phyloP scores from a whole-genome alignment of 257 asterid species.

The Ophiorrhiza pumila region DNA sequence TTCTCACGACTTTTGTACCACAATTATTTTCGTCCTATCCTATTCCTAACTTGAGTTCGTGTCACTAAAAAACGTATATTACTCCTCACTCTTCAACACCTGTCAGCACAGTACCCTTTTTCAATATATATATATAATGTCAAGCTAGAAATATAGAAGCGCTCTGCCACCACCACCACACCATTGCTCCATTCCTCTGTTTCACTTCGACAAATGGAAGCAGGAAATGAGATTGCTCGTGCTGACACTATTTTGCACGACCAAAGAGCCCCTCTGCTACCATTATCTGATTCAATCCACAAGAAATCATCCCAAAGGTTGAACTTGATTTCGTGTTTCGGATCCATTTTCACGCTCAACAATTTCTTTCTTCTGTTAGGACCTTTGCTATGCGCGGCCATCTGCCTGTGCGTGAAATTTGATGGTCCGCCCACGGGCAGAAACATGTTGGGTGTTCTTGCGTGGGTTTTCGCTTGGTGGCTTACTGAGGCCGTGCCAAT shows the following conservation, averaged over 20 bases:
- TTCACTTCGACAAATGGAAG: too few relatives aligned
- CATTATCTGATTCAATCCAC: slow-evolving; percentile 37
- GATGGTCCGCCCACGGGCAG: slow-evolving; percentile 40
- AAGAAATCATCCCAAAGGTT: slow-evolving; percentile 27
- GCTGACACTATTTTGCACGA: slow-evolving; percentile 21
- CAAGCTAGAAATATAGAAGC: too few relatives aligned
- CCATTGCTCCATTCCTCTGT: too few relatives aligned
- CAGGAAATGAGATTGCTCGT: background rate
- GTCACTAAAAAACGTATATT: too few relatives aligned
- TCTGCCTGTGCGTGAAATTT: slow-evolving; percentile 45
- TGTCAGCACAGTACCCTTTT: too few relatives aligned
- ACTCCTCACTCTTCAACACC: too few relatives aligned
- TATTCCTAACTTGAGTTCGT: too few relatives aligned
- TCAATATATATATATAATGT: too few relatives aligned
- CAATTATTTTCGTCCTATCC: too few relatives aligned
- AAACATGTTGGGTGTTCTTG: slow-evolving; percentile 79
- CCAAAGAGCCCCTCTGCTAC: slow-evolving; percentile 64
- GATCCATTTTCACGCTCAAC: slow-evolving; percentile 43
- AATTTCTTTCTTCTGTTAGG: slow-evolving; percentile 65
- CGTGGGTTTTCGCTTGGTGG: slow-evolving; percentile 93
- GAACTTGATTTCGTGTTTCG: slow-evolving; percentile 29
- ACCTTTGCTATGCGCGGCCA: slow-evolving; percentile 49
- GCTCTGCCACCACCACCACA: too few relatives aligned
- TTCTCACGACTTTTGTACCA: too few relatives aligned
- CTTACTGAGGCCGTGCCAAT: slow-evolving; percentile 90